Base-by-base conservation (phyloP, 1,139 yeast genomes). In the Zhuliangozyma parablackwelliae region DNA sequence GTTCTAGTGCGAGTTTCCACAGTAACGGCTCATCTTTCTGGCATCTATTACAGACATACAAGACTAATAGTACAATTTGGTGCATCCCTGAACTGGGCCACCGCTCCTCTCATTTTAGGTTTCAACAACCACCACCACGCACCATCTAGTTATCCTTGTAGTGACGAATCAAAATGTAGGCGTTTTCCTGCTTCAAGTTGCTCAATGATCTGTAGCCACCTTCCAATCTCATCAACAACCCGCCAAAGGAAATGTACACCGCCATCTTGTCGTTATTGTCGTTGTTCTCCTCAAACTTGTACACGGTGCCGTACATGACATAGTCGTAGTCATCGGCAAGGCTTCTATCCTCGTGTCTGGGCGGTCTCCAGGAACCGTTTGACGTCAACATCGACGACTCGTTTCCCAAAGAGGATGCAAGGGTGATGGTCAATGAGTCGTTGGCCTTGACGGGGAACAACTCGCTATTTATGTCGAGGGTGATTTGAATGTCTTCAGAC, bases 271-370 rank as follows among this genome's bases (percentile, higher is more conserved):
- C 84, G 54, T 80, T 83, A 44, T 79, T 83, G 31, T 76, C 68
- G 46, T 83, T 81, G 28, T 26, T 26, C 64, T 92, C 98, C 59
- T 92, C 97, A 57, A 94, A 92, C 61, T 92, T 89, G 72, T 94
- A 94, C 34, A 94, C 95, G 11, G 97, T 90, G 41, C 99, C 99
- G 61, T 90, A 83, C 97, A 92, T 92, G 50, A 92, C 97, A 54
- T 94, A 94, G 59, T 94, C 98, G 65, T 89, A 92, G 56, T 92
- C 97, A 57, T 92, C 97, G 43, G 97, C 96, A 55, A 92, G 72
- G 2, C 94, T 78, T 52, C 83, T 75, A 50, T 89, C 96, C 41
- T 82, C 86, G 10, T 84, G 75, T 60, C 78, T 85, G 31, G 96
- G 95, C 3, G 92, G 90, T 67, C 97, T 82, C 97, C 97, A 92